These are phyloP conservation scores for Cornus suecica DNA, from an alignment of 148 eudicot genomes.

Conservation along the genomic window DNA sequence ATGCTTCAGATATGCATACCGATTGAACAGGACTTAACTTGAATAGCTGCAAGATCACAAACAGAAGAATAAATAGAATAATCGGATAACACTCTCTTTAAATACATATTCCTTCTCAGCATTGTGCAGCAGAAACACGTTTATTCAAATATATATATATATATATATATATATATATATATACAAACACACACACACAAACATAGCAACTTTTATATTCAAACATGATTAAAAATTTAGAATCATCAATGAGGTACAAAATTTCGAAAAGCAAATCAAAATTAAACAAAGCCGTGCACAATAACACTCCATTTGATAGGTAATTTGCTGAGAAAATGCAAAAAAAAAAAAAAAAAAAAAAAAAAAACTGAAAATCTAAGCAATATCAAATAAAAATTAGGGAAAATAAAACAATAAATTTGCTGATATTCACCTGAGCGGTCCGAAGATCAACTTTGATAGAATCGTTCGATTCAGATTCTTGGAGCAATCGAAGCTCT, in stretches of 20 bases:
- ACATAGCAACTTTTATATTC: not conserved
- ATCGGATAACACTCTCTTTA: not conserved
- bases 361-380: not conserved
- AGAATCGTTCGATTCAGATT: constrained; percentile 20
- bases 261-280: not conserved
- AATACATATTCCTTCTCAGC: not conserved
- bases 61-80: not conserved
- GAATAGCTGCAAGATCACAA: constrained; percentile 43
- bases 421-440: constrained; percentile 38
- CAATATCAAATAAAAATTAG: not conserved
- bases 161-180: no score
- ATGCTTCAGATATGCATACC: constrained; percentile 48
- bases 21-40: constrained; percentile 51
- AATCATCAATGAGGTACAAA: not conserved
- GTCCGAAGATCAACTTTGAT: constrained; percentile 32
- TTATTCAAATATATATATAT: no score
- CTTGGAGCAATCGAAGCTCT: constrained; percentile 45
- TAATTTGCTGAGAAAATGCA: not conserved
- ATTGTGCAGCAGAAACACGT: not conserved
- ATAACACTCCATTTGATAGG: not conserved
- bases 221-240: not conserved
- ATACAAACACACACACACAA: no score
- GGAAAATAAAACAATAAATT: not conserved
- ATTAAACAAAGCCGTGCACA: not conserved
- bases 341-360: not conserved